phyloP scores from a whole-genome alignment of 108 stramenopile genomes.

The Skeletonema grethae region DNA sequence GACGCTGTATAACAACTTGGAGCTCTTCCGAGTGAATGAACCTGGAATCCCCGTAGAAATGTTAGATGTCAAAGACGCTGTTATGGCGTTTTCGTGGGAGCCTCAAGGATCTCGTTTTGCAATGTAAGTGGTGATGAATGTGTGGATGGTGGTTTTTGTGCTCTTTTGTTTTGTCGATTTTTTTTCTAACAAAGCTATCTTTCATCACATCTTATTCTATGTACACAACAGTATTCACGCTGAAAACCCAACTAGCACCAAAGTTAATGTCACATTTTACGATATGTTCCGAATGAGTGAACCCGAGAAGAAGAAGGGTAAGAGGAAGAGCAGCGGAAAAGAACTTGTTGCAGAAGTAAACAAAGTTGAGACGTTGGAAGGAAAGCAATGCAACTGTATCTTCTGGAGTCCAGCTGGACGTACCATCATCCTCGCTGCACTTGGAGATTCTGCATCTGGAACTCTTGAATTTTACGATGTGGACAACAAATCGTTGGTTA shows the following conservation, averaged over 20 bases:
- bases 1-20: constrained; percentile 94
- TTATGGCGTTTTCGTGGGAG: constrained; percentile 95
- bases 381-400: constrained; percentile 89
- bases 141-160: neutral
- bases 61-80: constrained; percentile 92
- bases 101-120: constrained; percentile 93
- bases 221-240: constrained; percentile 71
- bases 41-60: constrained; percentile 93
- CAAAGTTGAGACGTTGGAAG: constrained; percentile 78
- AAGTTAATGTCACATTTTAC: constrained; percentile 93
- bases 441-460: constrained; percentile 90
- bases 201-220: neutral
- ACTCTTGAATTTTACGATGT: constrained; percentile 95
- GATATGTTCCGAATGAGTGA: constrained; percentile 73
- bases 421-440: constrained; percentile 87
- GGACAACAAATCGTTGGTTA: constrained; percentile 73
- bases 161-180: neutral
- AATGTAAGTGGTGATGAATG: constrained; percentile 35
- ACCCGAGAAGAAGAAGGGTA: constrained; percentile 62
- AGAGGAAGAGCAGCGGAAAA: constrained; percentile 49
- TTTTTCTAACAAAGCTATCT: neutral
- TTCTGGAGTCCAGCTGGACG: constrained; percentile 95
- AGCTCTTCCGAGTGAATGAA: constrained; percentile 91
- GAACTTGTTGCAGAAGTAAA: constrained; percentile 70
- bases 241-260: constrained; percentile 85